A percentile compares a stretch with the other conserved stretches of the same genome.
Conservation (phyloP, 1,284 basidiomycete species). For the Pseudozyma sp. region DNA sequence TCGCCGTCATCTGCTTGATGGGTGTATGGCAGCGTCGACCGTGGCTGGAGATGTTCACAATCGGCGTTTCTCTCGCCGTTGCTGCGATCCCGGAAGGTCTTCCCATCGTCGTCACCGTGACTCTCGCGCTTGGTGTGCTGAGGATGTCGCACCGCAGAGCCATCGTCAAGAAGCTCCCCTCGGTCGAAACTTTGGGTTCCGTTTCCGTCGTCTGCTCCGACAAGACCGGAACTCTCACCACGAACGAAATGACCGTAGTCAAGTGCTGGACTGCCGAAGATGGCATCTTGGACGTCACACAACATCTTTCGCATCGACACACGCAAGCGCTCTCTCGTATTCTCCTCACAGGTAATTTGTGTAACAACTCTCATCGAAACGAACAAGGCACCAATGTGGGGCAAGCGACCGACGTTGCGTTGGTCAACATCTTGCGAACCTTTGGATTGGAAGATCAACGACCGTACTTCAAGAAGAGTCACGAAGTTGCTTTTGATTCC, state of each 20-base stretch:
- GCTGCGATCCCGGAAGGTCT: slow-evolving; percentile 97
- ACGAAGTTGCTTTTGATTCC: slow-evolving; percentile 89
- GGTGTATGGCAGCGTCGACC: slow-evolving; percentile 86
- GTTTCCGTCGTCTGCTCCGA: slow-evolving; percentile 97
- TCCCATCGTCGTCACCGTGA: slow-evolving; percentile 96
- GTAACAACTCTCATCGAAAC: slow-evolving; percentile 75
- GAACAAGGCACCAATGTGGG: slow-evolving; percentile 83
- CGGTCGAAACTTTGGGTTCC: slow-evolving; percentile 91
- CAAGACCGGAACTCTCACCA: slow-evolving; percentile 96
- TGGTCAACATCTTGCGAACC: slow-evolving; percentile 82
- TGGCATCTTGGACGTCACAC: slow-evolving; percentile 74
- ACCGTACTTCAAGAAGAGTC: slow-evolving; percentile 77
- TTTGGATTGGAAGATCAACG: slow-evolving; percentile 81
- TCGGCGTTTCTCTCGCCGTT: slow-evolving; percentile 95
- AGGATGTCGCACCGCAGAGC: slow-evolving; percentile 94
- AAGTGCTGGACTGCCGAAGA: slow-evolving; percentile 90
- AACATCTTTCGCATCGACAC: slow-evolving; percentile 52
- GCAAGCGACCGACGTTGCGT: slow-evolving; percentile 91
- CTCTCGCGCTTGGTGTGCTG: slow-evolving; percentile 90
- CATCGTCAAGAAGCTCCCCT: slow-evolving; percentile 95
- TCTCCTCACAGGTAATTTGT: slow-evolving; percentile 73
- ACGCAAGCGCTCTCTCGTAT: slow-evolving; percentile 78
- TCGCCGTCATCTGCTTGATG: slow-evolving; percentile 91
- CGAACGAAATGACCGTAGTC: slow-evolving; percentile 93
- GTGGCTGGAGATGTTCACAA: slow-evolving; percentile 99